Evolutionary conservation across 2,329 filamentous ascomycete species (phyloP).

Genomic region (Periglandula ipomoeae): DNA sequence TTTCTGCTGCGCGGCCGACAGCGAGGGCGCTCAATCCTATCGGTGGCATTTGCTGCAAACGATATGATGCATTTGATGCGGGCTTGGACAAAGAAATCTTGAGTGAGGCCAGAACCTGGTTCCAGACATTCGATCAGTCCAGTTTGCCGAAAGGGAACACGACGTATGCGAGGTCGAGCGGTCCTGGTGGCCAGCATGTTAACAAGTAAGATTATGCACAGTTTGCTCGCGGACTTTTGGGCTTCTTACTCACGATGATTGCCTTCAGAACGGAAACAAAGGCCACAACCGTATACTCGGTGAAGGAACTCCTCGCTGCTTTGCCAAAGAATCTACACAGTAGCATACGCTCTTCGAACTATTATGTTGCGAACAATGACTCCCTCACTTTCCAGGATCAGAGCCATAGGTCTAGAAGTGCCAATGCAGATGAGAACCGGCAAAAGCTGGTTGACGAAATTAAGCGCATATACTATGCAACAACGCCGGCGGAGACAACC

Average conservation of each 20-base stretch:
- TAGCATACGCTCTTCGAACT: slow-evolving; percentile 41
- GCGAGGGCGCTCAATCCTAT: neutral
- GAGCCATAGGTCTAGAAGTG: slow-evolving; percentile 39
- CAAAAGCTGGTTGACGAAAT: slow-evolving; percentile 40
- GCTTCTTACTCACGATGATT: slow-evolving; percentile 5
- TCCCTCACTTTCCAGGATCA: slow-evolving; percentile 47
- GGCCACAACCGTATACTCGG: slow-evolving; percentile 43
- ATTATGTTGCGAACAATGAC: slow-evolving; percentile 43
- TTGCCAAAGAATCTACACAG: slow-evolving; percentile 40
- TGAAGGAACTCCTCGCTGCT: slow-evolving; percentile 34
- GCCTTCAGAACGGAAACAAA: slow-evolving; percentile 49
- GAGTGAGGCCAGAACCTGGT: slow-evolving; percentile 43
- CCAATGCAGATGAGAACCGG: slow-evolving; percentile 45
- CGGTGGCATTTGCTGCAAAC: slow-evolving; percentile 18
- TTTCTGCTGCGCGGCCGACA: neutral
- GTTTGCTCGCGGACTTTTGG: slow-evolving; percentile 20
- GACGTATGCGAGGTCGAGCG: slow-evolving; percentile 48
- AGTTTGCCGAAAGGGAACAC: slow-evolving; percentile 42
- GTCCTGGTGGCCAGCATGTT: slow-evolving; percentile 52
- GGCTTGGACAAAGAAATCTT: slow-evolving; percentile 41
- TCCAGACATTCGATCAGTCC: slow-evolving; percentile 31
- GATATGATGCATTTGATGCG: slow-evolving; percentile 40
- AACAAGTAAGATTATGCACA: slow-evolving; percentile 41
- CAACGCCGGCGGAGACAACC: slow-evolving; percentile 37
- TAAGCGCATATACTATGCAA: slow-evolving; percentile 34